phyloP scores from a whole-genome alignment of 306 rosid species.

The Prunus mongolica region DNA sequence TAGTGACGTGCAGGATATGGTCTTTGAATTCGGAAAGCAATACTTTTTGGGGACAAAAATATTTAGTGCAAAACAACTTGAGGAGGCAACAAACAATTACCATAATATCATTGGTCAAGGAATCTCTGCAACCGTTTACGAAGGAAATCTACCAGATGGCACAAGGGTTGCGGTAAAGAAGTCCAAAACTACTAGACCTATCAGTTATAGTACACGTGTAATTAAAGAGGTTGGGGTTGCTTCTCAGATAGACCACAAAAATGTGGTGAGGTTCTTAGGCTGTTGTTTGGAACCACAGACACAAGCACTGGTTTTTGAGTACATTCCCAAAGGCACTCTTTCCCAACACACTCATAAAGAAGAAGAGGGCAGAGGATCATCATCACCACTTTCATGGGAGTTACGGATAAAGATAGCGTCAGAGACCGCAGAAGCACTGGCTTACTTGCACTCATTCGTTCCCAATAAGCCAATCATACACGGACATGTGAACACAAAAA shows the following conservation, averaged over 20 bases:
- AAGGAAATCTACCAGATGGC: neutral
- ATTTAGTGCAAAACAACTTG: neutral
- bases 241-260: neutral
- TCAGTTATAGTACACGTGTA: too few species aligned
- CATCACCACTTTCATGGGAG: neutral
- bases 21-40: neutral
- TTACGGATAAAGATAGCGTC: neutral
- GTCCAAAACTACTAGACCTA: too few species aligned
- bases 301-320: neutral
- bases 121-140: neutral
- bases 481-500: too few species aligned
- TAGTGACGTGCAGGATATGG: too few species aligned
- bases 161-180: neutral
- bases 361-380: too few species aligned
- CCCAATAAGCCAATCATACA: too few species aligned
- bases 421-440: neutral
- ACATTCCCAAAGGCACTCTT: neutral
- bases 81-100: neutral
- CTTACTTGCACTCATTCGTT: neutral
- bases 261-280: neutral
- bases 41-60: too few species aligned
- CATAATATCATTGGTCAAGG: neutral
- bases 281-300: neutral
- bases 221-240: neutral
- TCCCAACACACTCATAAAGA: neutral